Evolutionary conservation across 139 green algal species (phyloP).

Genomic region (Yamagishiella unicocca): DNA sequence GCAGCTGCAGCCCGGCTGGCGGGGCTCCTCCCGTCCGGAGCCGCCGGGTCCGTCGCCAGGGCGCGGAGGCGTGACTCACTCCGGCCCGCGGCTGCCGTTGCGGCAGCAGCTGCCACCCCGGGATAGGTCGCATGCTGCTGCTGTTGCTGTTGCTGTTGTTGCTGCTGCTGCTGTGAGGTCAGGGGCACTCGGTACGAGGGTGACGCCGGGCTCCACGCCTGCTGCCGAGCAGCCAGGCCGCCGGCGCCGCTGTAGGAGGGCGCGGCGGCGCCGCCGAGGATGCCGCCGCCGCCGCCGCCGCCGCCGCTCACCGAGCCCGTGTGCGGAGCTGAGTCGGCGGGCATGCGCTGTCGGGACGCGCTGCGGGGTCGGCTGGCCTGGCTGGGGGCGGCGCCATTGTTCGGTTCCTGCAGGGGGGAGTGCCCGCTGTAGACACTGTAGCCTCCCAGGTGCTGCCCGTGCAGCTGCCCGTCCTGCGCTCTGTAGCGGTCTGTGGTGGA

Average conservation of each 20-base stretch:
- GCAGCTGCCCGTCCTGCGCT: neutral
- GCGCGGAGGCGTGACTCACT: no score
- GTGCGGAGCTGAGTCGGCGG: neutral
- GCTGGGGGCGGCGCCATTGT: no score
- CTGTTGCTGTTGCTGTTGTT: neutral
- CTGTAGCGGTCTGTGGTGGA: no score
- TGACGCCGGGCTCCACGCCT: neutral
- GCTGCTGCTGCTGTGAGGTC: neutral
- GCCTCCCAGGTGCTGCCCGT: neutral
- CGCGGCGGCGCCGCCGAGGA: no score
- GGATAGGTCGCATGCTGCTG: neutral
- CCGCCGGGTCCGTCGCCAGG: no score
- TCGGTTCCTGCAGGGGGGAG: no score
- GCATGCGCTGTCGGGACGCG: neutral
- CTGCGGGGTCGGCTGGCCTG: neutral
- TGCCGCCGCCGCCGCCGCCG: neutral
- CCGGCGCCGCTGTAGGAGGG: neutral
- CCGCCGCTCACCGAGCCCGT: neutral
- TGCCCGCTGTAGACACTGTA: constrained; percentile 15
- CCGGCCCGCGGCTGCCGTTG: no score
- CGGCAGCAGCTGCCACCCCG: no score
- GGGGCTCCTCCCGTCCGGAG: no score
- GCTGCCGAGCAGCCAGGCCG: neutral
- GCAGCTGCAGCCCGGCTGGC: no score
- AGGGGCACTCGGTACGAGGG: neutral